Percentiles rank a stretch among this genome's conserved stretches.
These are phyloP conservation scores for Kluyveromyces sp. DNA, from an alignment of 1,139 yeast species.

Conservation along the genomic window DNA sequence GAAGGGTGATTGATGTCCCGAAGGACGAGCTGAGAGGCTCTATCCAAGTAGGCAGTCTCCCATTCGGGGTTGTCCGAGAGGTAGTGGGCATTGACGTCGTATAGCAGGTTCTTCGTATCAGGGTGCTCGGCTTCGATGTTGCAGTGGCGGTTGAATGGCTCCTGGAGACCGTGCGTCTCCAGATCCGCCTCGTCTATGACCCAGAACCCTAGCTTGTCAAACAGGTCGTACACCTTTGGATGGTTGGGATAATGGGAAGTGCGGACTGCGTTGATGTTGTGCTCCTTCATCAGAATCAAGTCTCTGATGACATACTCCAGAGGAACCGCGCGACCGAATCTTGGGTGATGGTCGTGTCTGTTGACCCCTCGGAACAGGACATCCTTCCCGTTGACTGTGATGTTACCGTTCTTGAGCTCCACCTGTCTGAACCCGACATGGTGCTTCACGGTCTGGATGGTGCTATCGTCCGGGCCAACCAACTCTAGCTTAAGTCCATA, in stretches of 20 bases:
- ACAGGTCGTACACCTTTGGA: slow-evolving; percentile 5
- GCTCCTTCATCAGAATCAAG: slow-evolving; percentile 3
- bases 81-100: slow-evolving; percentile 6
- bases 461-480: neutral
- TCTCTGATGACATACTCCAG: slow-evolving; percentile 3
- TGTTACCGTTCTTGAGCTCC: slow-evolving; percentile 3
- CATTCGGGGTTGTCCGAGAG: slow-evolving; percentile 3
- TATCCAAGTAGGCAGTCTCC: slow-evolving; percentile 1
- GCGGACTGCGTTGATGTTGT: slow-evolving; percentile 5
- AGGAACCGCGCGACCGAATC: slow-evolving; percentile 2
- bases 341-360: slow-evolving; percentile 8
- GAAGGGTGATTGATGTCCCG: slow-evolving; percentile 5
- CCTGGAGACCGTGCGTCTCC: slow-evolving; percentile 5
- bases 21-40: slow-evolving; percentile 6
- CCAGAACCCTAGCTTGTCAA: slow-evolving; percentile 5
- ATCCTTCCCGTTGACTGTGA: slow-evolving; percentile 4
- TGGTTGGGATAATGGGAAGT: slow-evolving; percentile 7
- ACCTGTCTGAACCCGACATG: slow-evolving; percentile 7
- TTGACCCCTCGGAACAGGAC: slow-evolving; percentile 4
- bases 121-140: slow-evolving; percentile 1
- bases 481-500: slow-evolving; percentile 1
- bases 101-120: slow-evolving; percentile 2
- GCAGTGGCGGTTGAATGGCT: neutral
- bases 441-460: slow-evolving; percentile 2
- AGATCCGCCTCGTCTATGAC: slow-evolving; percentile 6